Conservation (phyloP, 1,284 basidiomycete species). For the Naganishia cerealis region DNA sequence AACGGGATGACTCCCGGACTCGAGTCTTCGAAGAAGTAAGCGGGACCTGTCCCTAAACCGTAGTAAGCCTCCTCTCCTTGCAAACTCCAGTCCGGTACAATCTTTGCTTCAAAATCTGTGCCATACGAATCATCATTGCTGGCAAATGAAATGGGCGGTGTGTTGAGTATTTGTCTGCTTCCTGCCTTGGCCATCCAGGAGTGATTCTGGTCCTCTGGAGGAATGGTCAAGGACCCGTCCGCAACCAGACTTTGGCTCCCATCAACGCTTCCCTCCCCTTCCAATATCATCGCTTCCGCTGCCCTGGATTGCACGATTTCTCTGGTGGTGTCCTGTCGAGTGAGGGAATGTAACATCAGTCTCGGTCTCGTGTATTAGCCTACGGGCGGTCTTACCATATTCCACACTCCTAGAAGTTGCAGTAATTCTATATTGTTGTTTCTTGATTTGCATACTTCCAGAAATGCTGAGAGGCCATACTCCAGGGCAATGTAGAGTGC, state of each 20-base stretch:
- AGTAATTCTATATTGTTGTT: background rate
- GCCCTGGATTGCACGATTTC: background rate
- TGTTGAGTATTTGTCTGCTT: background rate
- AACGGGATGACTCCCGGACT: background rate
- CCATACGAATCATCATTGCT: constrained; percentile 2
- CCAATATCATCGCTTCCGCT: background rate
- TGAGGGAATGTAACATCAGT: background rate
- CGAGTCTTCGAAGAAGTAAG: background rate
- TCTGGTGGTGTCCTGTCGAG: background rate
- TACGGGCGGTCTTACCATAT: background rate
- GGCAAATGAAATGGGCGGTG: background rate
- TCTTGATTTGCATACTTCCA: background rate
- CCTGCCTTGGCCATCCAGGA: background rate
- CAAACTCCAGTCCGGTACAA: background rate
- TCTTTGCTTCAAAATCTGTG: constrained; percentile 13
- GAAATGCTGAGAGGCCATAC: constrained; percentile 9
- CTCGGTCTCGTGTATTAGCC: background rate
- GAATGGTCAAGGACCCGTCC: background rate
- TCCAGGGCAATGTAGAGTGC: constrained; percentile 3
- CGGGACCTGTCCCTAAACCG: background rate
- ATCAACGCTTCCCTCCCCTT: background rate
- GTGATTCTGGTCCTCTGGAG: background rate
- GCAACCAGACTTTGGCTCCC: background rate
- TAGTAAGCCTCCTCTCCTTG: background rate
- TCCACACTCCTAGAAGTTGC: constrained; percentile 1